These are phyloP conservation scores for Malassezia brasiliensis DNA, from an alignment of 1,284 basidiomycete species.

Conservation along the genomic window DNA sequence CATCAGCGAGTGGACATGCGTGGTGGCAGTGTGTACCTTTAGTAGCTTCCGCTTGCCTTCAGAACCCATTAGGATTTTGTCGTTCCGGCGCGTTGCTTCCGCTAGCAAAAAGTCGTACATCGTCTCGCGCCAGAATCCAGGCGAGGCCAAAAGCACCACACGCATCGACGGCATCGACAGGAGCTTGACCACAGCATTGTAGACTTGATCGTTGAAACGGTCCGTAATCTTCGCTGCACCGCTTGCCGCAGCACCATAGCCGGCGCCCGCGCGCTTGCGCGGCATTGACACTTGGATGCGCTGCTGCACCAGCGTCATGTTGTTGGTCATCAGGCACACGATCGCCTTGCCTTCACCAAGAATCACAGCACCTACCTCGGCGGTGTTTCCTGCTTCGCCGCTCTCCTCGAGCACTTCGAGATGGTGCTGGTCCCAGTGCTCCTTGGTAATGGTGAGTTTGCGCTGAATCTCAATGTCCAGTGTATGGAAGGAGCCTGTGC, in stretches of 20 bases:
- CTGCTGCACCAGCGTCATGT: constrained; percentile 90
- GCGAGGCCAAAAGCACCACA: constrained; percentile 88
- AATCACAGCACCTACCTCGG: constrained; percentile 91
- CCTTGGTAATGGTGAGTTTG: constrained; percentile 84
- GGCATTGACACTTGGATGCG: constrained; percentile 83
- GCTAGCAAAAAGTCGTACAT: constrained; percentile 63
- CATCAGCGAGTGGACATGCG: constrained; percentile 89
- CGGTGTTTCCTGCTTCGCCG: constrained; percentile 79
- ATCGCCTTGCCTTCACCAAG: constrained; percentile 89
- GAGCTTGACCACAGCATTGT: constrained; percentile 76
- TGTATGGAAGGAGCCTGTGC: constrained; percentile 89
- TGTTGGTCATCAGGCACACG: constrained; percentile 85
- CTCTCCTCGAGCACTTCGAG: constrained; percentile 73
- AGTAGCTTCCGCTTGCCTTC: constrained; percentile 71
- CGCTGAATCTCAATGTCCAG: constrained; percentile 84
- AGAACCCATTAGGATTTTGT: constrained; percentile 64
- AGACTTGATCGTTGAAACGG: constrained; percentile 75
- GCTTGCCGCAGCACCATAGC: constrained; percentile 22
- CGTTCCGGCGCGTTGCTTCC: constrained; percentile 57
- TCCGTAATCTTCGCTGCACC: constrained; percentile 24
- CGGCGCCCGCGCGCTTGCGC: constrained; percentile 57
- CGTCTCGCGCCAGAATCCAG: constrained; percentile 85
- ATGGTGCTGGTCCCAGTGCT: constrained; percentile 81
- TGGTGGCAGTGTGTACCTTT: constrained; percentile 80
- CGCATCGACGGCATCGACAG: constrained; percentile 73